Evolutionary conservation across 768 basidiomycete species (phyloP), one percentile per base, ranked within the genome.

Genomic region (Boletus fagicola): DNA sequence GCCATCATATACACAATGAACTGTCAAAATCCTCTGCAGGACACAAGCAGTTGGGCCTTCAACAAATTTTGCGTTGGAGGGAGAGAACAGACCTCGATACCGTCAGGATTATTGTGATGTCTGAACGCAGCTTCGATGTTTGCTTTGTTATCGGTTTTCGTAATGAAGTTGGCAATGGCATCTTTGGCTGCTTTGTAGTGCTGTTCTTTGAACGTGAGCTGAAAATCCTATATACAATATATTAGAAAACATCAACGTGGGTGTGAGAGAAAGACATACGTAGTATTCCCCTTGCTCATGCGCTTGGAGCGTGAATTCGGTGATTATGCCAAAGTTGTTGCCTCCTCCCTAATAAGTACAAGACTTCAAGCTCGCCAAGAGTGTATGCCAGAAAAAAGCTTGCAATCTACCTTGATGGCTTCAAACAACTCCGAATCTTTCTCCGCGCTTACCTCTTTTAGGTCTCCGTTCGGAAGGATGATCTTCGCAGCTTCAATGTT

Each of bases 271-370:
- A 8, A 38, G 6, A 48, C 44, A 13, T 35, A 62, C 61, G 16
- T 51, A 57, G 54, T 53, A 28, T 13, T 43, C 18, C 22, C 20
- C 56, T 31, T 68, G 49, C n/a, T 26, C 24, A 45, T 63, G 57
- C 2, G 67, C 61, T 16, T 47, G 54, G 49, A 69, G 47, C 12
- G 59, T 65, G 43, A 71, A 68, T 24, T 60, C 48, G 24, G 68
- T 69, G 16, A 68, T 67, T 40, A 69, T 68, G n/a, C 68, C 68
- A 42, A 69, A 69, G 36, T 69, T 69, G 39, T 69, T 67, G 12
- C 64, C 62, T 38, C 64, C 64, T n/a, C 65, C 65, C 65, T 65
- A 18, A 26, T 4, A 24, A 49, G 16, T 1, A 7, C 49, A 28
- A 30, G 18, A n/a, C 1, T 1, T 20, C 7, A 26, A 30, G 28